Evolutionary conservation across 768 basidiomycete genomes (phyloP).

Genomic region (Plicaturopsis crispa): DNA sequence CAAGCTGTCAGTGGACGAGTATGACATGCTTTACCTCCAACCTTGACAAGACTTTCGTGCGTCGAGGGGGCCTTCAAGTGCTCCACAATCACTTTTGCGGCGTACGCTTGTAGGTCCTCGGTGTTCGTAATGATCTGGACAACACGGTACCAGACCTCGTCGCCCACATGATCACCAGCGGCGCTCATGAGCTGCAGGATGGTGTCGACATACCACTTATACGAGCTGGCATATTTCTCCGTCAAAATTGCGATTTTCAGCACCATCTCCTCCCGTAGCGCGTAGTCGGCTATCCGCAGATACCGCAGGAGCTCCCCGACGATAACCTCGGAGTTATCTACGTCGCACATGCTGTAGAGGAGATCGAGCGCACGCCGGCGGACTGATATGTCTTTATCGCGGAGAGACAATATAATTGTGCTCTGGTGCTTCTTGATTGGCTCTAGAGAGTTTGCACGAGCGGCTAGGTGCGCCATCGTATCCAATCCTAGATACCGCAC

Average conservation of each 20-base stretch:
- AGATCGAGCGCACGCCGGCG: conserved; percentile 90
- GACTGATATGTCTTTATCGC: conserved; percentile 97
- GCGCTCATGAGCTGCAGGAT: conserved; percentile 92
- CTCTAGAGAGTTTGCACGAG: conserved; percentile 83
- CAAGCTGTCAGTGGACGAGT: neutral
- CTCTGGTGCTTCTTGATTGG: conserved; percentile 93
- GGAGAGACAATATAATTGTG: conserved; percentile 89
- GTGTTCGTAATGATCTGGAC: conserved; percentile 99
- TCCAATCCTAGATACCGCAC: conserved; percentile 96
- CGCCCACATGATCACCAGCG: conserved; percentile 97
- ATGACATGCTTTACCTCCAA: conserved; percentile 59
- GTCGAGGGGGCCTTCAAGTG: conserved; percentile 79
- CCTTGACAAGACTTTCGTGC: conserved; percentile 93
- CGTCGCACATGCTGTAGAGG: conserved; percentile 98
- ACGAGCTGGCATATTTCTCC: conserved; percentile 96
- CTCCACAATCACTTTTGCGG: conserved; percentile 86
- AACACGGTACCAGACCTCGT: conserved; percentile 99
- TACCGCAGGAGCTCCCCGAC: conserved; percentile 94
- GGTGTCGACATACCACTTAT: conserved; percentile 99
- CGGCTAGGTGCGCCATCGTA: conserved; percentile 97
- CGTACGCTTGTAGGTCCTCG: conserved; percentile 95
- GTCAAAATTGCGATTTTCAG: conserved; percentile 97
- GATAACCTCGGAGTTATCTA: conserved; percentile 92
- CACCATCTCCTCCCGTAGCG: conserved; percentile 96
- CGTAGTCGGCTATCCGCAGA: conserved; percentile 94